Base-by-base conservation (phyloP, 768 basidiomycete genomes). In the Phylloporus sp. region DNA sequence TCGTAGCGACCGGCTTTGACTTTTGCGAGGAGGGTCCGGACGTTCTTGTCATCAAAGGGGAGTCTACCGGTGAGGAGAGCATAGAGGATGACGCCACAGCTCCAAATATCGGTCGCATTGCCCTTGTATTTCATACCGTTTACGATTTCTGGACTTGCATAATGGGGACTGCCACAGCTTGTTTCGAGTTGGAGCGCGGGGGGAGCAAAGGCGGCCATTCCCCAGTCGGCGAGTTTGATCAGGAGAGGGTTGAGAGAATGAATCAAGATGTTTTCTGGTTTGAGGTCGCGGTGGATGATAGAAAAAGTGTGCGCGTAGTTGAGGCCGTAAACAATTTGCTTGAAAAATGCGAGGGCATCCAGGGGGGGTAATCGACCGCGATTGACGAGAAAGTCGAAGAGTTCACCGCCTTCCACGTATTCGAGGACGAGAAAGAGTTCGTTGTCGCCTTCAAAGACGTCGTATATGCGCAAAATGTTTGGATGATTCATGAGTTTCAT, bases 401-500 rank as follows among this genome's bases (percentile, higher is more conserved):
- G 80, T 66, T 97, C 95, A 53, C 95, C 95, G 24, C 94, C 92
- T 67, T 93, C 84, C 40, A 97, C 86, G 61, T 94, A 97, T 69
- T 97, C 95, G 42, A 97, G 78, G 27, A 97, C 84, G 26, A 97
- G 81, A 68, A 86, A 96, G 33, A 97, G 82, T 55, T 95, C 90
- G 59, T 79, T 84, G 33, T 88, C 82, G 62, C 90, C 88, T 69
- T 97, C 92, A 68, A 88, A 96, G 44, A 97, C 94, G 62, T 98
- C 94, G 67, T 90, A 93, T 32, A 98, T 84, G 51, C 86, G 82
- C 74, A 97, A 81, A 58, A 98, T 91, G 68, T 96, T 96, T 2
- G 92, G 94, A 63, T 98, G 94, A 60, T 94, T 90, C 84, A 98
- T 93, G 57, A 97, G 85, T 67, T 97, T 98, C 94, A 98, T 95